phyloP scores from a whole-genome alignment of 176 grass and related monocot species.

The Triticum turgidum region DNA sequence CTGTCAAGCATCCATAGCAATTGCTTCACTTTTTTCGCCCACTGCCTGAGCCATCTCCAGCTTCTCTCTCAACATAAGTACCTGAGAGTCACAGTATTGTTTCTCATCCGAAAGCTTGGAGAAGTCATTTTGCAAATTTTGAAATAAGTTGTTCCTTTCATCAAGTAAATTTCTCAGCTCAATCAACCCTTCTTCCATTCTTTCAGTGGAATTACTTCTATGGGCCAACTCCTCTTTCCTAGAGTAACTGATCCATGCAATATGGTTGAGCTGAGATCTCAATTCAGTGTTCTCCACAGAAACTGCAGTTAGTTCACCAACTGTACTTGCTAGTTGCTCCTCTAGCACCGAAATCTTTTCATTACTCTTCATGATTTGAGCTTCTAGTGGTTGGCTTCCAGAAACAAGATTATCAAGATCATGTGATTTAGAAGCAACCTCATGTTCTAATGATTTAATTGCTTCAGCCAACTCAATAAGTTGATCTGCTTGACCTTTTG shows the following conservation, averaged over 20 bases:
- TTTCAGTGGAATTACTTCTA: constrained; percentile 34
- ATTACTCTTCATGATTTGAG: constrained; percentile 48
- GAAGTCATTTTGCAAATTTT: constrained; percentile 47
- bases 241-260: constrained; percentile 33
- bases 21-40: constrained; percentile 80
- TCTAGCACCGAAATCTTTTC: constrained; percentile 48
- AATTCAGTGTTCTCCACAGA: constrained; percentile 56
- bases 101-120: constrained; percentile 52
- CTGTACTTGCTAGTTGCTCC: constrained; percentile 49
- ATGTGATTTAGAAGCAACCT: constrained; percentile 41
- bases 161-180: constrained; percentile 37
- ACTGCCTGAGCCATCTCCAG: constrained; percentile 68
- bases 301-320: constrained; percentile 33
- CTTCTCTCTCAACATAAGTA: constrained; percentile 62
- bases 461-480: constrained; percentile 46
- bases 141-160: constrained; percentile 5
- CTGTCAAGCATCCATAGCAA: constrained; percentile 74
- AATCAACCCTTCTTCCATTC: constrained; percentile 57
- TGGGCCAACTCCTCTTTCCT: constrained; percentile 55
- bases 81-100: constrained; percentile 38
- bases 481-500: constrained; percentile 69
- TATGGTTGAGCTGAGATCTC: constrained; percentile 48
- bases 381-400: constrained; percentile 43
- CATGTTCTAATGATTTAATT: constrained; percentile 52
- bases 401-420: constrained; percentile 52